These are phyloP conservation scores for Exidia glandulosa DNA, from an alignment of 768 basidiomycete genomes.

Conservation along the genomic window DNA sequence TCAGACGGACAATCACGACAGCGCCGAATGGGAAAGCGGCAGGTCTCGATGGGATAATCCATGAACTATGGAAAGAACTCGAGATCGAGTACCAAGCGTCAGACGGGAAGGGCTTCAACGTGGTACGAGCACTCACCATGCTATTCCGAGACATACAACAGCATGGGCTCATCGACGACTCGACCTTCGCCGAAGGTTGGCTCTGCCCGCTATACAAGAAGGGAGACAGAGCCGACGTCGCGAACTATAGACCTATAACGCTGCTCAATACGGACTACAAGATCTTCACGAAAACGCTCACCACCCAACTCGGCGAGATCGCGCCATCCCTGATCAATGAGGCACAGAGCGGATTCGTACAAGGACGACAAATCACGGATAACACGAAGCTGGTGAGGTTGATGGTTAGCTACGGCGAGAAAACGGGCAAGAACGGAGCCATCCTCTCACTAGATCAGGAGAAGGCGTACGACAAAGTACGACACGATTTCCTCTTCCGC, in stretches of 20 bases:
- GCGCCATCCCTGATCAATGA: conserved; percentile 17
- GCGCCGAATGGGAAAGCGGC: background rate
- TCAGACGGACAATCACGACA: background rate
- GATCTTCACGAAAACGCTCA: conserved; percentile 16
- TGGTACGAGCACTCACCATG: conserved; percentile 19
- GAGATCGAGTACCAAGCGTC: background rate
- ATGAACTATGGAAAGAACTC: background rate
- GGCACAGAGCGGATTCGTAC: conserved; percentile 30
- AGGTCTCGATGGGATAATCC: background rate
- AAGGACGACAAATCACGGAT: conserved; percentile 20
- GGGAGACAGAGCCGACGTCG: conserved; percentile 2
- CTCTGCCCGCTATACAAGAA: conserved; percentile 31
- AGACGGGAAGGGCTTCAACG: background rate
- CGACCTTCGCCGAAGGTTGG: conserved; percentile 19
- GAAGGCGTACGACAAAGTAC: conserved; percentile 13
- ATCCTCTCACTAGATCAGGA: conserved; percentile 11
- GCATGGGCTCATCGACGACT: conserved; percentile 8
- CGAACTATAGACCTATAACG: conserved; percentile 13
- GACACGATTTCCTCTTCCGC: conserved; percentile 10
- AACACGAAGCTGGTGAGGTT: conserved; percentile 18
- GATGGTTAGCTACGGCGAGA: conserved; percentile 8
- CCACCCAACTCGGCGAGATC: conserved; percentile 9
- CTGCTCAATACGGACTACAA: conserved; percentile 24
- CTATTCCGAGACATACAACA: conserved; percentile 32
- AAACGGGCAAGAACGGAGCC: conserved; percentile 5